These are phyloP conservation scores for Tuber aestivum DNA, from an alignment of 495 filamentous ascomycete species.

Conservation along the genomic window DNA sequence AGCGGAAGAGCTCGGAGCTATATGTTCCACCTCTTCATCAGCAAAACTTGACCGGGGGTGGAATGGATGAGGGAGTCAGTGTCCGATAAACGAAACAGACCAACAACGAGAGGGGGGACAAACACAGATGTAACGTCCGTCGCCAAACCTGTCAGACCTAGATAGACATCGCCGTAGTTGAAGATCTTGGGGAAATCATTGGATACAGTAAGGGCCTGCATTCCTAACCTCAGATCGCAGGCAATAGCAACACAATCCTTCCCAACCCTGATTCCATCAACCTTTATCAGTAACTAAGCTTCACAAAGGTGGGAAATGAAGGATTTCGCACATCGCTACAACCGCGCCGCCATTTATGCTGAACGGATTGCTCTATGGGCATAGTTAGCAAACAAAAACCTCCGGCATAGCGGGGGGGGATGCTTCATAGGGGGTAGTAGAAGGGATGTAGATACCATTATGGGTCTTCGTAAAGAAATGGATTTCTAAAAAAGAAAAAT, in stretches of 20 bases:
- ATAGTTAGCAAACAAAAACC: not conserved
- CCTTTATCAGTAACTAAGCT: conserved; percentile 1
- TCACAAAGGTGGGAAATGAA: conserved; percentile 3
- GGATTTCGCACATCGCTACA: conserved; percentile 36
- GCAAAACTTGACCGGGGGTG: not conserved
- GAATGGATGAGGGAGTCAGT: not conserved
- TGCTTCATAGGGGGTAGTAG: not conserved
- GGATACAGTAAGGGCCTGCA: conserved; percentile 92
- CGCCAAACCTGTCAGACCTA: conserved; percentile 93
- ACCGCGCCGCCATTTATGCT: conserved; percentile 42
- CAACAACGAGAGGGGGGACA: conserved; percentile 4
- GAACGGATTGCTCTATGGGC: conserved; percentile 37
- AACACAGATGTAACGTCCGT: conserved; percentile 89
- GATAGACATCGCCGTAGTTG: conserved; percentile 89
- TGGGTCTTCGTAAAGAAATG: not conserved
- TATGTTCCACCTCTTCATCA: conserved; percentile 2
- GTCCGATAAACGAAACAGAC: not conserved
- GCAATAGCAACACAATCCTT: conserved; percentile 99
- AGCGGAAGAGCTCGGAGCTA: conserved; percentile 81
- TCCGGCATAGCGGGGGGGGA: not conserved
- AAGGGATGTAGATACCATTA: not conserved
- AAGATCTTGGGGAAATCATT: conserved; percentile 99
- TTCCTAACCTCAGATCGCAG: conserved; percentile 94
- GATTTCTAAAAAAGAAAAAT: not conserved
- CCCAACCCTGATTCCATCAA: conserved; percentile 66